Evolutionary conservation across 768 basidiomycete genomes (phyloP).

Genomic region (Amanita phalloides): DNA sequence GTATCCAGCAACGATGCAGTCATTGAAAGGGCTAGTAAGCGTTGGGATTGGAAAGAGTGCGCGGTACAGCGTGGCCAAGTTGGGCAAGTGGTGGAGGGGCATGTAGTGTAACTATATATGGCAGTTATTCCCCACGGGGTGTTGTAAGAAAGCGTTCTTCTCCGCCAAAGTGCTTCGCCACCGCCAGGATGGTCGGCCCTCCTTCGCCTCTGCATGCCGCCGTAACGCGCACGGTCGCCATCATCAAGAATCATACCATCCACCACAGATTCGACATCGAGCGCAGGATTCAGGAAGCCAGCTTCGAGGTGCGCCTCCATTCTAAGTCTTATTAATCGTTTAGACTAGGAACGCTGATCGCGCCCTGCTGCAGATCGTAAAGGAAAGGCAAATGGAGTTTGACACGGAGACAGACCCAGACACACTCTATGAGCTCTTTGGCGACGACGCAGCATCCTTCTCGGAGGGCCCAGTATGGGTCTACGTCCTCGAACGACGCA

Average conservation of each 20-base stretch:
- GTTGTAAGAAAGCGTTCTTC: neutral
- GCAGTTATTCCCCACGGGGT: neutral
- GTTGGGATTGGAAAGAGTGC: conserved; percentile 74
- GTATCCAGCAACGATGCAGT: conserved; percentile 75
- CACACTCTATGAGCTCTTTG: conserved; percentile 69
- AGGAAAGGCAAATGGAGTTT: conserved; percentile 85
- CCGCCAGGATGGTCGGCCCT: neutral
- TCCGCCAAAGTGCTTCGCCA: neutral
- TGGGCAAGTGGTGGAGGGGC: conserved; percentile 74
- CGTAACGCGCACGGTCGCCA: conserved; percentile 63
- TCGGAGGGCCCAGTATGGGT: conserved; percentile 90
- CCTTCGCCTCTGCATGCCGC: neutral
- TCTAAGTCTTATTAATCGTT: neutral
- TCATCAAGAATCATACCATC: conserved; percentile 76
- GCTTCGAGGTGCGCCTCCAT: conserved; percentile 56
- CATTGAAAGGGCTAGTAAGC: conserved; percentile 76
- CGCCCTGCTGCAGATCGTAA: conserved; percentile 50
- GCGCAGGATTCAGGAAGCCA: conserved; percentile 64
- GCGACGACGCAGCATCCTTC: conserved; percentile 62
- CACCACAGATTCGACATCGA: conserved; percentile 72
- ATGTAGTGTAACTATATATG: conserved; percentile 12
- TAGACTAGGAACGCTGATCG: conserved; percentile 8
- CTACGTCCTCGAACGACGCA: conserved; percentile 75
- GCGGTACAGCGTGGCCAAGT: conserved; percentile 65
- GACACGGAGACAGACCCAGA: conserved; percentile 78